Conservation (phyloP, 371 early-diverging fungal species). For the Ordospora pajunii region DNA sequence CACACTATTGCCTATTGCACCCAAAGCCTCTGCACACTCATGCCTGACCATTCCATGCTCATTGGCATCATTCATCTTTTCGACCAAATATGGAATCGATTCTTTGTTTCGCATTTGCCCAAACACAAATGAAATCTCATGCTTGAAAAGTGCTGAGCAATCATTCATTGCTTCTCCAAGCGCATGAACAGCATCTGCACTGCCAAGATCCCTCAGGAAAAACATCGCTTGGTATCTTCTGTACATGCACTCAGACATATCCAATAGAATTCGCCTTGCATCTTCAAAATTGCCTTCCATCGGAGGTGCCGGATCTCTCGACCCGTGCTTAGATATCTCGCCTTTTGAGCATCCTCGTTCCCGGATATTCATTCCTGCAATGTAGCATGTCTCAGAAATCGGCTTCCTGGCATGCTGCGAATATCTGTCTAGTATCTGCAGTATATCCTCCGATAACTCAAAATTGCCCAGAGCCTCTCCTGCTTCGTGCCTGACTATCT, state of each 20-base stretch:
- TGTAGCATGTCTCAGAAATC: conserved; percentile 72
- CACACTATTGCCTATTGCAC: conserved; percentile 87
- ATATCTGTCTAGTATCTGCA: conserved; percentile 36
- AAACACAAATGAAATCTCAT: conserved; percentile 91
- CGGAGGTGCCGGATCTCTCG: conserved; percentile 59
- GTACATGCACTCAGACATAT: conserved; percentile 69
- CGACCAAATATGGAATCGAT: conserved; percentile 72
- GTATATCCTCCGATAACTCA: conserved; percentile 25
- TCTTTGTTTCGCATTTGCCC: conserved; percentile 90
- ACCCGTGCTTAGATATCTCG: conserved; percentile 42
- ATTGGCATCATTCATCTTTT: conserved; percentile 65
- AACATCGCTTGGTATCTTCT: conserved; percentile 95
- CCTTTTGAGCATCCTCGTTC: conserved; percentile 55
- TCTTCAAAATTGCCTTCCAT: conserved; percentile 74
- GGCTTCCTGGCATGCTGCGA: conserved; percentile 50
- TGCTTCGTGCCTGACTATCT: conserved; percentile 93
- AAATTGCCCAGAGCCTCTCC: conserved; percentile 58
- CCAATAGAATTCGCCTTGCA: conserved; percentile 67
- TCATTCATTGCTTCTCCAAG: conserved; percentile 72
- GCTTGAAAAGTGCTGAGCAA: conserved; percentile 74
- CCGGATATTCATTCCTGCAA: conserved; percentile 70
- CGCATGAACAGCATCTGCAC: conserved; percentile 71
- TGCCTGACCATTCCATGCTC: conserved; percentile 94
- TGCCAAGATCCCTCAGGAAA: conserved; percentile 74
- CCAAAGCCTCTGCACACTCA: conserved; percentile 96